phyloP scores from a whole-genome alignment of 352 stramenopile species.

The Phytopythium oedochilum region DNA sequence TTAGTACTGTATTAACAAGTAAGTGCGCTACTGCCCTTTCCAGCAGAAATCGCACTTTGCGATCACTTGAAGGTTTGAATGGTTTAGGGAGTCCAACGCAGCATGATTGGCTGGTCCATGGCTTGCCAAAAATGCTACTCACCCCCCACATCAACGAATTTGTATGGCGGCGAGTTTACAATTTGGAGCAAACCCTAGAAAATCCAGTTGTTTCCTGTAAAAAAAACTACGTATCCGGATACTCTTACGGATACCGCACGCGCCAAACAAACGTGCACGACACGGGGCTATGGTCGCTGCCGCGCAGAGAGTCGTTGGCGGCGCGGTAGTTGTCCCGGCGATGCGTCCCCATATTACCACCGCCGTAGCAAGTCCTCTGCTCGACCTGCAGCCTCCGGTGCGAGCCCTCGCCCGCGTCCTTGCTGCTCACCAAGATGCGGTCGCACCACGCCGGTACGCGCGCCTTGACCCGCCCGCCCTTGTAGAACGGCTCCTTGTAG shows the following conservation, averaged over 20 bases:
- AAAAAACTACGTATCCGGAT: not conserved
- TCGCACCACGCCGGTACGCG: slow-evolving; percentile 68
- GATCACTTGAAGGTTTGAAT: no score
- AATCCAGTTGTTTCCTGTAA: no score
- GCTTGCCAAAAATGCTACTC: no score
- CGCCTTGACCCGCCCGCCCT: slow-evolving; percentile 54
- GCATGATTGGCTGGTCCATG: no score
- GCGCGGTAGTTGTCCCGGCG: slow-evolving; percentile 51
- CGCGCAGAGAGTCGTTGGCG: slow-evolving; percentile 50
- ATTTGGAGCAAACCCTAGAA: no score
- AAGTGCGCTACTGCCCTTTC: no score
- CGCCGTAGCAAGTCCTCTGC: slow-evolving; percentile 14
- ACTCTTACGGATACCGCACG: slow-evolving; percentile 11
- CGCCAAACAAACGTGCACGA: slow-evolving; percentile 49
- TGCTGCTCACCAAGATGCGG: slow-evolving; percentile 45
- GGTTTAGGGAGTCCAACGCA: not conserved
- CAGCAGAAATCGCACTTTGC: not conserved
- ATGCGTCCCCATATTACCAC: not conserved
- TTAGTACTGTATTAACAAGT: not conserved
- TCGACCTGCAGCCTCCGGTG: slow-evolving; percentile 24
- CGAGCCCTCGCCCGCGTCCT: not conserved
- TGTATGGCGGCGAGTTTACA: no score
- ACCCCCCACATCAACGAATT: no score
- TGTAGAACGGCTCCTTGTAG: slow-evolving; percentile 72
- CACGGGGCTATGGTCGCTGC: slow-evolving; percentile 65